Evolutionary conservation across 192 early-diverging fungal genomes (phyloP).

Genomic region (Podochytrium sp.): DNA sequence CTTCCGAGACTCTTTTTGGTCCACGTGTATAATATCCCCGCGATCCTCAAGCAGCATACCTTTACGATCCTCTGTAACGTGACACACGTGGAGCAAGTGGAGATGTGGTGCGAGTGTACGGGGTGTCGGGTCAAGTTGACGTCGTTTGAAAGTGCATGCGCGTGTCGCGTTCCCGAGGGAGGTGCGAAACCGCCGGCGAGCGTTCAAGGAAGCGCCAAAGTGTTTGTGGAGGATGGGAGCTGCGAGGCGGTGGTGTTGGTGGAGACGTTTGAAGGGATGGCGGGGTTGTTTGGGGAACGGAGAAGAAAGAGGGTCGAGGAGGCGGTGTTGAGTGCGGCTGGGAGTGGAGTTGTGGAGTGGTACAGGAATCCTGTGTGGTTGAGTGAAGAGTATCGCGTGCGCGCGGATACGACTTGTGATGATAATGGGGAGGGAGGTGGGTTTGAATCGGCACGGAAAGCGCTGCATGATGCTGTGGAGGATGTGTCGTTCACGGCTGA

Average conservation of each 20-base stretch:
- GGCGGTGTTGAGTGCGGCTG: background rate
- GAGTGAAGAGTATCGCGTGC: background rate
- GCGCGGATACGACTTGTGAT: background rate
- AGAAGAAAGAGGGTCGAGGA: background rate
- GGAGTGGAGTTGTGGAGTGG: background rate
- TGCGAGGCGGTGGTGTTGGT: constrained; percentile 10
- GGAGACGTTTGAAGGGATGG: background rate
- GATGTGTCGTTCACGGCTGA: background rate
- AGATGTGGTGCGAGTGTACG: constrained; percentile 3
- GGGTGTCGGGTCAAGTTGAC: constrained; percentile 1
- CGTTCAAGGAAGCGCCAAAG: constrained; percentile 6
- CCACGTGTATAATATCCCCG: background rate
- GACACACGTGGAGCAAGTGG: constrained; percentile 1
- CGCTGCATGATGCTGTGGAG: background rate
- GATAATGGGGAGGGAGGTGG: background rate
- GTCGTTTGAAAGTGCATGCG: background rate
- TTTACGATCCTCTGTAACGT: background rate
- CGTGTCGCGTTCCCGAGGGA: background rate
- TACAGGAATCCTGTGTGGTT: constrained; percentile 1
- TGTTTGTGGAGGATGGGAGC: constrained; percentile 2
- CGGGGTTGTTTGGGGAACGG: background rate
- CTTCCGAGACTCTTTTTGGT: background rate
- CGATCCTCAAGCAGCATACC: background rate
- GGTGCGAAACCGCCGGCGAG: background rate
- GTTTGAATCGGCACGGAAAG: background rate